Conservation (phyloP, 2,329 filamentous ascomycete genomes). For the Nemania sp. region DNA sequence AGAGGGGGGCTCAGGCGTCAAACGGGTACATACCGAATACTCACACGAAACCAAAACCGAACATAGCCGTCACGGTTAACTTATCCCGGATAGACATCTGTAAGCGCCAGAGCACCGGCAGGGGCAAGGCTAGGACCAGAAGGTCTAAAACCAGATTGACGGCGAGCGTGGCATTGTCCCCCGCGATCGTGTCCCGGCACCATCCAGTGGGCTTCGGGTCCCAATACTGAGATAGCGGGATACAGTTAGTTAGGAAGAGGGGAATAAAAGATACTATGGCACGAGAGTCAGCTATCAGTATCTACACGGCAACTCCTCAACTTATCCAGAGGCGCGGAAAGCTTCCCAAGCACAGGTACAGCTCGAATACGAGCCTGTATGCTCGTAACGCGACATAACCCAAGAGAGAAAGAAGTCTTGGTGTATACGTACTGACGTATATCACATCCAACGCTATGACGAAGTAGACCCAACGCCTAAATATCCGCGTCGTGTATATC, state of each 20-base stretch:
- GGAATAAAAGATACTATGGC: constrained; percentile 37
- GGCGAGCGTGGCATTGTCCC: constrained; percentile 33
- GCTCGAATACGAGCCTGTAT: background rate
- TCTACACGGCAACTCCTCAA: too few relatives aligned
- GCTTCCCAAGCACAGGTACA: background rate
- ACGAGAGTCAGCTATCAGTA: constrained; percentile 1
- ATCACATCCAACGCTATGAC: constrained; percentile 33
- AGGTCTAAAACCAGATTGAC: constrained; percentile 39
- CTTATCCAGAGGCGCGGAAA: too few relatives aligned
- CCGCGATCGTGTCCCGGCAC: constrained; percentile 43
- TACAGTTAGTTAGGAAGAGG: constrained; percentile 41
- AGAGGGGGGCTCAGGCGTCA: background rate
- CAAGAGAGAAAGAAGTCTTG: background rate
- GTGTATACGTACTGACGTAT: constrained; percentile 29
- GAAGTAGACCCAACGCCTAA: constrained; percentile 35
- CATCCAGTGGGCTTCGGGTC: constrained; percentile 40
- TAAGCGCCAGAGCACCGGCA: constrained; percentile 49
- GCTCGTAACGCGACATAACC: background rate
- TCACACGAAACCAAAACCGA: constrained; percentile 42
- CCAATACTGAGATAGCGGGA: constrained; percentile 41
- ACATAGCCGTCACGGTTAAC: constrained; percentile 40
- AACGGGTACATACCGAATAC: constrained; percentile 18
- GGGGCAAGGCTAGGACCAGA: constrained; percentile 47
- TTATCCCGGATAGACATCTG: constrained; percentile 47
- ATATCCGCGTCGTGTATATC: constrained; percentile 38